These are phyloP conservation scores for Mycena sanguinolenta DNA, from an alignment of 768 basidiomycete genomes.

Conservation along the genomic window DNA sequence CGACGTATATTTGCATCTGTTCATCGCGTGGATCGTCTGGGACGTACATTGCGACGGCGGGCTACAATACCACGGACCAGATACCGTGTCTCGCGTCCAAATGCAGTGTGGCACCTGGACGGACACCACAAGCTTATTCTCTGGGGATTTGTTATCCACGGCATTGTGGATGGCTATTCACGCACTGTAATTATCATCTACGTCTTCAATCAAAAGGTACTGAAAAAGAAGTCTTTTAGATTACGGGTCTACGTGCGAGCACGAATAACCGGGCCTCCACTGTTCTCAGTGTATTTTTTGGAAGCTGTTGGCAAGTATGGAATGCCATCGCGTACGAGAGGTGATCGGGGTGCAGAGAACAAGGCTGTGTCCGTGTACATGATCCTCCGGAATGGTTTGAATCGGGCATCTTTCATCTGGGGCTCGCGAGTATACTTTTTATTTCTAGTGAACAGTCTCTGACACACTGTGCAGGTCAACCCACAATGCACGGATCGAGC, in stretches of 20 bases:
- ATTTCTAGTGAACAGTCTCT: conserved; percentile 5
- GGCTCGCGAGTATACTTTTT: conserved; percentile 26
- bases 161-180: conserved; percentile 47
- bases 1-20: conserved; percentile 35
- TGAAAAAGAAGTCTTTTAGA: not conserved
- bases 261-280: conserved; percentile 34
- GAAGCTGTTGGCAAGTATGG: conserved; percentile 18
- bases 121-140: conserved; percentile 39
- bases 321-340: conserved; percentile 37
- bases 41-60: conserved; percentile 31
- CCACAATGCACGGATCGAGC: conserved; percentile 20
- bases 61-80: conserved; percentile 19
- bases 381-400: conserved; percentile 39
- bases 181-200: conserved; percentile 39
- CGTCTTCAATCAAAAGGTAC: not conserved
- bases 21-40: conserved; percentile 40
- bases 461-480: not conserved
- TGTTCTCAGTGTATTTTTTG: conserved; percentile 15
- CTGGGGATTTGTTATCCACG: conserved; percentile 45
- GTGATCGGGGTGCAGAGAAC: conserved; percentile 45
- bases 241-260: conserved; percentile 28
- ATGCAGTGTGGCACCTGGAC: conserved; percentile 44
- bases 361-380: conserved; percentile 41
- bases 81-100: conserved; percentile 38
- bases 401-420: conserved; percentile 27